Base-by-base conservation (phyloP, 176 grass and related monocot genomes). In the Ampelocalamus luodianensis region DNA sequence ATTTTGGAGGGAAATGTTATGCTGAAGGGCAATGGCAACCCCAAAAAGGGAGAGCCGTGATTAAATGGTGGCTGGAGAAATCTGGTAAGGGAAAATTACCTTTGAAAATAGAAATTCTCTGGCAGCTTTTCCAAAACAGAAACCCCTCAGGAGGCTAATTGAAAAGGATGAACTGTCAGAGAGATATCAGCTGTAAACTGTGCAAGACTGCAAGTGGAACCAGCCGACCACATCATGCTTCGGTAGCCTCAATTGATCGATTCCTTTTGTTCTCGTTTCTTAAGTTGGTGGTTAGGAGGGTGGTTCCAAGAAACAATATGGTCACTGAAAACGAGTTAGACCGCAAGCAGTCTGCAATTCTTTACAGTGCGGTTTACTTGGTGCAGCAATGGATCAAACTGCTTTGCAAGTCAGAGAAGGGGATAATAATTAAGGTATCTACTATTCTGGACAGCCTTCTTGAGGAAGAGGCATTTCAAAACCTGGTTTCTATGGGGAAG, bases 401-500 rank as follows among this genome's bases (percentile, higher is more conserved):
- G 44, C n/a, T 77, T 20, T 38, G 62, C 0, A 0, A 42, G 37
- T 83, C 51, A 46, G 7, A 70, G 15, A 18, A 51, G 11, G 32
- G 3, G n/a, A 32, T n/a, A 11, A 10, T 85, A 46, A 44, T 68
- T 53, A 68, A 83, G 44, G 50, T 54, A 72, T 67, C 77, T 50
- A 66, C 15, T 64, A 63, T 44, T 78, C 74, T 72, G 34, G 1
- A 55, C 5, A 42, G 61, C 2, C 53, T 40, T 18, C 51, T 42
- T 50, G 18, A 64, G 18, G 34, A 83, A 78, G 22, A 71, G 38
- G 40, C 32, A 78, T 83, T 83, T 71, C 60, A 71, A 78, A 26
- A 16, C 45, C 7, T 22, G 3, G 42, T 80, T 68, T 44, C 1
- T 49, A 48, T 23, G 15, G 53, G 71, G 3, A 67, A 74, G 8